Evolutionary conservation across 2,329 filamentous ascomycete genomes (phyloP).

Genomic region (Microsporum audouinii): DNA sequence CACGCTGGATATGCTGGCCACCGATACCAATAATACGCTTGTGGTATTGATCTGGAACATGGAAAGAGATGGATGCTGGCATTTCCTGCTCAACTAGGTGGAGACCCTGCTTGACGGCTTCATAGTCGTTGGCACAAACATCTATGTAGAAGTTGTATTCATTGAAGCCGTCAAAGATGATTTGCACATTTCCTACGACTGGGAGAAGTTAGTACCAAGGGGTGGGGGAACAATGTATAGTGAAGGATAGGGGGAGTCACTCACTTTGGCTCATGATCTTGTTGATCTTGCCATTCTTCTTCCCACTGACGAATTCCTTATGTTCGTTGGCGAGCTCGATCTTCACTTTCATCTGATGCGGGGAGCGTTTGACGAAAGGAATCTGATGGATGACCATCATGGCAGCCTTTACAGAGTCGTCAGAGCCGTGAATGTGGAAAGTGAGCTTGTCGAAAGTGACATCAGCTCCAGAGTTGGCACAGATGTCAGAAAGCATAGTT

Average conservation of each 20-base stretch:
- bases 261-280: slow-evolving; percentile 98
- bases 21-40: slow-evolving; percentile 99
- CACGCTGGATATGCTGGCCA: slow-evolving; percentile 95
- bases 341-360: slow-evolving; percentile 92
- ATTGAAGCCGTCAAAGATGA: slow-evolving; percentile 97
- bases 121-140: slow-evolving; percentile 82
- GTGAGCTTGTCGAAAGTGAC: slow-evolving; percentile 88
- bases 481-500: slow-evolving; percentile 89
- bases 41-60: slow-evolving; percentile 97
- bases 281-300: slow-evolving; percentile 99
- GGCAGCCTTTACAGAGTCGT: slow-evolving; percentile 92
- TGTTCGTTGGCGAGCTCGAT: slow-evolving; percentile 98
- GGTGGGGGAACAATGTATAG: neutral
- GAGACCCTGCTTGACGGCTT: slow-evolving; percentile 85
- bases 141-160: slow-evolving; percentile 99
- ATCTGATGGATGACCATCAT: slow-evolving; percentile 87
- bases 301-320: slow-evolving; percentile 98
- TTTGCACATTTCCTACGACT: slow-evolving; percentile 71
- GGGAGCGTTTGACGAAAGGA: slow-evolving; percentile 72
- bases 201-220: slow-evolving; percentile 10
- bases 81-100: slow-evolving; percentile 96
- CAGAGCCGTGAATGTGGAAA: slow-evolving; percentile 88
- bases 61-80: slow-evolving; percentile 97
- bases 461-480: slow-evolving; percentile 89
- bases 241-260: slow-evolving; percentile 17